Evolutionary conservation across 768 basidiomycete genomes (phyloP).

Genomic region (Cubamyces lactineus): DNA sequence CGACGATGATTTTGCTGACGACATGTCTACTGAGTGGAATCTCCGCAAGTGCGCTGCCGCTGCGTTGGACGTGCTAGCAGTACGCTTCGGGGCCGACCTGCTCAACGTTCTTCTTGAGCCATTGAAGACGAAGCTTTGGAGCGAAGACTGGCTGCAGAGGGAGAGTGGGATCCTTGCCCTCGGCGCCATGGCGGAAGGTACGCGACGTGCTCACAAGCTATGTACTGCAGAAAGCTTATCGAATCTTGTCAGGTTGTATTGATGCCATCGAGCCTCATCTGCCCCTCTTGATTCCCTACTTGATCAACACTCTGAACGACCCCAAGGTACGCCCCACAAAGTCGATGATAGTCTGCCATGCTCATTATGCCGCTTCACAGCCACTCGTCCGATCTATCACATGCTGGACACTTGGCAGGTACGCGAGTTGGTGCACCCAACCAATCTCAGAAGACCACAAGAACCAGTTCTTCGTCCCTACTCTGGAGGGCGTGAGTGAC

Average conservation of each 20-base stretch:
- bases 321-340: constrained; percentile 64
- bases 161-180: constrained; percentile 96
- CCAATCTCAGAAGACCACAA: constrained; percentile 85
- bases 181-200: constrained; percentile 98
- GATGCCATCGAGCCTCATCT: constrained; percentile 94
- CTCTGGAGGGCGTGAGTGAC: constrained; percentile 90
- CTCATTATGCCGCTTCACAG: constrained; percentile 43
- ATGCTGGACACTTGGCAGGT: constrained; percentile 99
- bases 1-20: constrained; percentile 93
- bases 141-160: constrained; percentile 87
- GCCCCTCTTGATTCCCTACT: constrained; percentile 89
- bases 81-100: constrained; percentile 88
- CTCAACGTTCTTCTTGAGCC: constrained; percentile 87
- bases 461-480: constrained; percentile 90
- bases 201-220: constrained; percentile 27
- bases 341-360: not conserved
- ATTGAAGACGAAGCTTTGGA: constrained; percentile 93
- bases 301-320: constrained; percentile 89
- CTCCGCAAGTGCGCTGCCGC: constrained; percentile 97
- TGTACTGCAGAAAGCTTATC: constrained; percentile 9
- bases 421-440: constrained; percentile 97
- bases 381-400: constrained; percentile 97
- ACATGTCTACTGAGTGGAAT: constrained; percentile 98
- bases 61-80: constrained; percentile 94
- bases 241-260: constrained; percentile 74